These are phyloP conservation scores for Tetracladium setigerum DNA, from an alignment of 495 filamentous ascomycete species.

Conservation along the genomic window DNA sequence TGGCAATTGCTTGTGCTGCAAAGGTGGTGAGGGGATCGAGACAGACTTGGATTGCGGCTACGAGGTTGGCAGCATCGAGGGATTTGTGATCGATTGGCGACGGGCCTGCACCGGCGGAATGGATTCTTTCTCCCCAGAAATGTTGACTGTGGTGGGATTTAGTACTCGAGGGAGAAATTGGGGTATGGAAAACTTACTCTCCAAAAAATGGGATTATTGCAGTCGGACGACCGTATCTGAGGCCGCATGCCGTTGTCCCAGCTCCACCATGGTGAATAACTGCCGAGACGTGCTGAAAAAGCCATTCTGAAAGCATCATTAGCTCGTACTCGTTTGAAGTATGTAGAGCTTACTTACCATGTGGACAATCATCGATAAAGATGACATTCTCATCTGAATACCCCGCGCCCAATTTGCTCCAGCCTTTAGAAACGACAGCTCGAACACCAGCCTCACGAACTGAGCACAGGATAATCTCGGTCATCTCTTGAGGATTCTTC, in stretches of 20 bases:
- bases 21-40: conserved; percentile 30
- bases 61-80: conserved; percentile 33
- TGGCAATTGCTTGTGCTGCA: conserved; percentile 38
- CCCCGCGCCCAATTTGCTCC: conserved; percentile 48
- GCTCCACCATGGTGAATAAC: conserved; percentile 63
- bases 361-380: conserved; percentile 53
- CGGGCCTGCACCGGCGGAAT: conserved; percentile 37
- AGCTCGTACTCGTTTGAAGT: no score
- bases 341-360: conserved; percentile 13
- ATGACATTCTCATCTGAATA: conserved; percentile 39
- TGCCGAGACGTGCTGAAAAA: conserved; percentile 51
- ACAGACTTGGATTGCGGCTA: conserved; percentile 30
- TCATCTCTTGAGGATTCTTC: conserved; percentile 49
- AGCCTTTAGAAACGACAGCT: conserved; percentile 54
- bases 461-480: conserved; percentile 43
- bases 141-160: conserved; percentile 28
- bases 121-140: conserved; percentile 50
- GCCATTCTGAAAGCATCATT: conserved; percentile 38
- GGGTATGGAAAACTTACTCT: conserved; percentile 30
- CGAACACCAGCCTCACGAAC: conserved; percentile 40
- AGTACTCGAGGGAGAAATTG: background rate
- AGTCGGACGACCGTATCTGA: conserved; percentile 46
- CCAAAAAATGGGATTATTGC: conserved; percentile 58
- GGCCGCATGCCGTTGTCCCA: conserved; percentile 56
- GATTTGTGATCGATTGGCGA: conserved; percentile 34